Conservation (phyloP, 2,329 filamentous ascomycete genomes). For the Aspergillus amoenus region DNA sequence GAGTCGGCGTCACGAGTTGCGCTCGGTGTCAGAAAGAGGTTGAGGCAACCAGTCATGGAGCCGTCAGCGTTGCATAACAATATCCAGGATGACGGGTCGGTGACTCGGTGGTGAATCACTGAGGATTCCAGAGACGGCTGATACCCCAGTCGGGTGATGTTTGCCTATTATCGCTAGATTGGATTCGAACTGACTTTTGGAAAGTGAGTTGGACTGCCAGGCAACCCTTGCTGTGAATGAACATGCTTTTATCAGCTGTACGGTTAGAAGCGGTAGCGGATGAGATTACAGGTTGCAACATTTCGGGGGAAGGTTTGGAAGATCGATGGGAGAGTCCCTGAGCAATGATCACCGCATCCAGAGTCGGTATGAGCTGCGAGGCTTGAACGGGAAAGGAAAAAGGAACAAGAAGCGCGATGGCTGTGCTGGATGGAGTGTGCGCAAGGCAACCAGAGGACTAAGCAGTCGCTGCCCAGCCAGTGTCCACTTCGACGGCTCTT, state of each 20-base stretch:
- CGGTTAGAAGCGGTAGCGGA: neutral
- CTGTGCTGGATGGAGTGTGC: neutral
- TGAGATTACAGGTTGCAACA: neutral
- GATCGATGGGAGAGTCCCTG: neutral
- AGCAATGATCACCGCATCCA: neutral
- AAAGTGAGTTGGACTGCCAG: slow-evolving; percentile 1
- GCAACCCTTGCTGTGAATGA: neutral
- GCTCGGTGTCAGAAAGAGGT: neutral
- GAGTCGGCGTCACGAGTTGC: neutral
- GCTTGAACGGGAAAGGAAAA: neutral
- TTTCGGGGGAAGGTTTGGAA: neutral
- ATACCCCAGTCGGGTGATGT: neutral
- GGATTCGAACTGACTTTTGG: neutral
- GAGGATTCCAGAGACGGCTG: neutral
- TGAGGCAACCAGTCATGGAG: neutral
- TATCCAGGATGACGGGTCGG: too few species aligned
- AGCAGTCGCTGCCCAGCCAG: neutral
- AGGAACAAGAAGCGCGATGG: neutral
- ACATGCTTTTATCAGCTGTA: neutral
- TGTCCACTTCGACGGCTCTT: neutral
- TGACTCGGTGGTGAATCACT: neutral
- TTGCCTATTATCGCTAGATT: neutral
- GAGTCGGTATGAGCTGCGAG: neutral
- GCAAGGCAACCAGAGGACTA: neutral
- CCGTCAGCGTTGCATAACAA: too few species aligned